A percentile compares a stretch with the other conserved stretches of the same genome.
Conservation (phyloP, 441 rosid genomes). For the Pelargonium hybrid region DNA sequence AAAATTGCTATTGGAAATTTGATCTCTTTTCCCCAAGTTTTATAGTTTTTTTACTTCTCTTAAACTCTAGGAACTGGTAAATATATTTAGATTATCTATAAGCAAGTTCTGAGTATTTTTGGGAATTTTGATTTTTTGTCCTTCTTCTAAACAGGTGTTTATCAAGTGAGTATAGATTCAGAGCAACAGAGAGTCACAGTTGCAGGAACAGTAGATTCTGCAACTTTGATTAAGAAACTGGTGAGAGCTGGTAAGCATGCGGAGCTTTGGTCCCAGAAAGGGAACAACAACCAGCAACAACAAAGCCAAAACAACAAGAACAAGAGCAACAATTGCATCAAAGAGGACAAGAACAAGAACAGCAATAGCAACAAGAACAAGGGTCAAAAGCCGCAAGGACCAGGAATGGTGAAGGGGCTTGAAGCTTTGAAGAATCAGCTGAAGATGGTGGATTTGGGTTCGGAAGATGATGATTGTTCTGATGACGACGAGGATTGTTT, state of each 20-base stretch:
- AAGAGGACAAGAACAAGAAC: conserved; percentile 26
- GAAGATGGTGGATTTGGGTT: conserved; percentile 25
- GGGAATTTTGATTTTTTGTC: neutral
- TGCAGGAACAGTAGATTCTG: conserved; percentile 55
- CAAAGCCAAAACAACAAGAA: conserved; percentile 20
- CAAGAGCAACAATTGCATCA: conserved; percentile 28
- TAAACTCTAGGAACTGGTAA: no score
- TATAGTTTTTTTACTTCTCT: no score
- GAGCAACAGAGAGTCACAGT: conserved; percentile 75
- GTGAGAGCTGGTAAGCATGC: conserved; percentile 70
- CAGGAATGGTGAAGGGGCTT: conserved; percentile 21
- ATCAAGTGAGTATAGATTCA: conserved; percentile 50
- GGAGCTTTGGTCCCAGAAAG: conserved; percentile 55
- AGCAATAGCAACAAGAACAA: conserved; percentile 22
- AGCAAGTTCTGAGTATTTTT: no score
- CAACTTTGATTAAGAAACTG: conserved; percentile 62
- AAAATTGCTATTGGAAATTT: no score
- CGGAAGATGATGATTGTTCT: conserved; percentile 23
- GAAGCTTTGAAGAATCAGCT: conserved; percentile 43
- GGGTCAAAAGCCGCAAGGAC: conserved; percentile 24
- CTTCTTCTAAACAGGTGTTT: conserved; percentile 44
- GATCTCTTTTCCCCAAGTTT: no score
- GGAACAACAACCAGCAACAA: conserved; percentile 26
- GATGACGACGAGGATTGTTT: conserved; percentile 34
- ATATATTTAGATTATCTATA: no score